These are phyloP conservation scores for Exophiala sp. DNA, from an alignment of 2,329 filamentous ascomycete genomes.

Conservation along the genomic window DNA sequence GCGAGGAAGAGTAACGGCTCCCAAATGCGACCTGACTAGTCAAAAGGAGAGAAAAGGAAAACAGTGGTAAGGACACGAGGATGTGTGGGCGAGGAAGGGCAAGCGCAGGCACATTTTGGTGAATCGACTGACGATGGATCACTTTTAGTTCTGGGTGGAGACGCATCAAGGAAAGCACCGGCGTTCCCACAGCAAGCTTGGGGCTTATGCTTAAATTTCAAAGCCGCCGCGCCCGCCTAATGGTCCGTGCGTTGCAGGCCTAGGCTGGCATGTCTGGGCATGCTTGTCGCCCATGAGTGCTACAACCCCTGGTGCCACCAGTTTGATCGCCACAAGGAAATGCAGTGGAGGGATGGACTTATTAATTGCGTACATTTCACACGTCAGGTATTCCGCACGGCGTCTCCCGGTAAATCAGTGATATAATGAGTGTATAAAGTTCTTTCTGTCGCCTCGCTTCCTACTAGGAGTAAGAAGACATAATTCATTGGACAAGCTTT, in stretches of 20 bases:
- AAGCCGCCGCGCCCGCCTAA: constrained; percentile 9
- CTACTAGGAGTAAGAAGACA: too few relatives aligned
- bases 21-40: too few relatives aligned
- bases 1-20: too few relatives aligned
- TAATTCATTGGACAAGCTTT: not conserved
- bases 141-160: not conserved
- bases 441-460: too few relatives aligned
- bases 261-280: not conserved
- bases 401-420: not conserved
- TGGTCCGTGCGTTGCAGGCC: constrained; percentile 1
- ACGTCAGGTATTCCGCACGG: too few relatives aligned
- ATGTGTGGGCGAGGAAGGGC: too few relatives aligned
- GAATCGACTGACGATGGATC: not conserved
- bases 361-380: too few relatives aligned
- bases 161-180: constrained; percentile 1
- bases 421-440: too few relatives aligned
- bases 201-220: constrained; percentile 22
- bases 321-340: not conserved
- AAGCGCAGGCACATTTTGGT: too few relatives aligned
- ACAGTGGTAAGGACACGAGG: not conserved
- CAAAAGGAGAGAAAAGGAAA: too few relatives aligned
- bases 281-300: not conserved
- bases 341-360: not conserved
- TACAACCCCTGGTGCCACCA: not conserved
- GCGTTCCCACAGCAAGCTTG: constrained; percentile 17